phyloP scores from a whole-genome alignment of 306 rosid genomes.

The Begonia fuchsioides region DNA sequence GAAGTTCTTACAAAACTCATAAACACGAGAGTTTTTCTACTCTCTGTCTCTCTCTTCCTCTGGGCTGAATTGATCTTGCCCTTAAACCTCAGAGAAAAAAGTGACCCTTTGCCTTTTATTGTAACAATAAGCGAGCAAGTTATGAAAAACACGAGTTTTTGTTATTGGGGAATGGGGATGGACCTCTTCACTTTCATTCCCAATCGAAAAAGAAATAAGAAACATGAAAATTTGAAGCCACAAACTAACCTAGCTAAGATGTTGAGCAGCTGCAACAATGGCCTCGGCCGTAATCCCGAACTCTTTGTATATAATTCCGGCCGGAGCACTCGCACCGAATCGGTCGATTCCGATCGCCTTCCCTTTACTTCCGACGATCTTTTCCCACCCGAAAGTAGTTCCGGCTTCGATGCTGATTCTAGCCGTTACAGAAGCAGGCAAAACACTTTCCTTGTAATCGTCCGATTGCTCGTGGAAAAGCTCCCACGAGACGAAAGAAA shows the following conservation, averaged over 20 bases:
- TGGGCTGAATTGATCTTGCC: too few relatives aligned
- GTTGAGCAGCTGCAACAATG: constrained; percentile 74
- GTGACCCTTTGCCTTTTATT: constrained; percentile 1
- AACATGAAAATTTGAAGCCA: not conserved
- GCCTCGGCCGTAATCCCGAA: constrained; percentile 79
- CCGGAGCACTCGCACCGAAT: constrained; percentile 96
- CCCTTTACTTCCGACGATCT: constrained; percentile 72
- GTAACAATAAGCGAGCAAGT: constrained; percentile 7
- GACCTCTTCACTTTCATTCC: constrained; percentile 5
- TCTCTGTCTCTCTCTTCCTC: too few relatives aligned
- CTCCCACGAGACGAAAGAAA: constrained; percentile 85
- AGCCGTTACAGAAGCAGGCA: constrained; percentile 71
- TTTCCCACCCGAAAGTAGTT: constrained; percentile 85
- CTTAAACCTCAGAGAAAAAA: too few relatives aligned
- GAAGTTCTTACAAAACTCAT: too few relatives aligned
- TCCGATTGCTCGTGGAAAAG: constrained; percentile 77
- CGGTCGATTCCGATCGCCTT: constrained; percentile 79
- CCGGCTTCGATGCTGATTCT: constrained; percentile 99
- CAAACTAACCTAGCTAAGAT: constrained; percentile 18
- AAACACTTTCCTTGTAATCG: constrained; percentile 83
- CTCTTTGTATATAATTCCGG: constrained; percentile 71
- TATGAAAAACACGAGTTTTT: not conserved
- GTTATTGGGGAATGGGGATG: constrained; percentile 6
- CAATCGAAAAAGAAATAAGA: constrained; percentile 10
- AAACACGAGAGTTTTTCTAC: too few relatives aligned